phyloP scores from a whole-genome alignment of 352 stramenopile genomes.

The Phytophthora parvispora region DNA sequence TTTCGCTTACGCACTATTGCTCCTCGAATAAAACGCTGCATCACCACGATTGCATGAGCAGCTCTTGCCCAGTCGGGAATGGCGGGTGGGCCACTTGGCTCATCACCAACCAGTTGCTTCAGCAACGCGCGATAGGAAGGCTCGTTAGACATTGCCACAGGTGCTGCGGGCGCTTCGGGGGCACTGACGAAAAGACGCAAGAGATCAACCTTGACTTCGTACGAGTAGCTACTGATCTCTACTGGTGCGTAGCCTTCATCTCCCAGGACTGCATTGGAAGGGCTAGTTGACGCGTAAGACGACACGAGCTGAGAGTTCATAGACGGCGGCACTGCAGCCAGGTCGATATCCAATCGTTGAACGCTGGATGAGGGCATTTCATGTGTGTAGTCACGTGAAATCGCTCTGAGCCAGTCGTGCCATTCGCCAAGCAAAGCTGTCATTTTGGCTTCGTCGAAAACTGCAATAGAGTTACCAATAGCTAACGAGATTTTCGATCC shows the following conservation, averaged over 20 bases:
- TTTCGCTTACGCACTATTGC: constrained; percentile 72
- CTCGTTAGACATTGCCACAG: constrained; percentile 43
- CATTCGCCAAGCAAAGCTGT: constrained; percentile 66
- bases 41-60: constrained; percentile 78
- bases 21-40: constrained; percentile 87
- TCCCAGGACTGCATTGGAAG: constrained; percentile 35
- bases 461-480: constrained; percentile 74
- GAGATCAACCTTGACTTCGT: constrained; percentile 78
- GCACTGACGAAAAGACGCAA: constrained; percentile 82
- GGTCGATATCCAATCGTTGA: constrained; percentile 28
- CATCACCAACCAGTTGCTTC: constrained; percentile 82
- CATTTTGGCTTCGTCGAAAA: constrained; percentile 85
- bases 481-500: constrained; percentile 77
- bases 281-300: constrained; percentile 48
- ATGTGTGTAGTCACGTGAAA: constrained; percentile 63
- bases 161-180: constrained; percentile 36
- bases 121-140: constrained; percentile 80
- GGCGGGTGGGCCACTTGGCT: constrained; percentile 43
- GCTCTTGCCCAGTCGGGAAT: constrained; percentile 79
- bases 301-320: constrained; percentile 35
- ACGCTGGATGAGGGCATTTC: constrained; percentile 23
- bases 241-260: constrained; percentile 27
- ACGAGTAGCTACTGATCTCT: constrained; percentile 65
- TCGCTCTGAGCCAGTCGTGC: constrained; percentile 62
- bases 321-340: constrained; percentile 16